phyloP scores from a whole-genome alignment of 1,284 basidiomycete genomes.

The Ustilago sp. region DNA sequence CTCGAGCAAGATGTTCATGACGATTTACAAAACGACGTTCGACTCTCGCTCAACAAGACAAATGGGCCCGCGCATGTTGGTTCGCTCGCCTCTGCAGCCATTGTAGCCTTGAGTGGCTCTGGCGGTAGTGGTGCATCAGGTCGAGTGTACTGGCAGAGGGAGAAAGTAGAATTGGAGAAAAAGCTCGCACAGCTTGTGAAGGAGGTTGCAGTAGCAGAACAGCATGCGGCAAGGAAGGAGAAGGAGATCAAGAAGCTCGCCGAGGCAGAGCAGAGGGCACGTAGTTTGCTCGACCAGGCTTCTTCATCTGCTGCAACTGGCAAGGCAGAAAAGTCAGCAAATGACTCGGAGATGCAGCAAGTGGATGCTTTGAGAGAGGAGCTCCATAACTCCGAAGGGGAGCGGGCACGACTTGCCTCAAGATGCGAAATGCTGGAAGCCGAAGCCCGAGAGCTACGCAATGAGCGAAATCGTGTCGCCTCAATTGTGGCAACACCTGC shows the following conservation, averaged over 20 bases:
- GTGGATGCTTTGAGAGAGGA: constrained; percentile 13
- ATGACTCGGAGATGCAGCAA: constrained; percentile 8
- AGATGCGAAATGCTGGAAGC: constrained; percentile 31
- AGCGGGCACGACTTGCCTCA: constrained; percentile 17
- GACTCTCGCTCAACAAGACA: constrained; percentile 45
- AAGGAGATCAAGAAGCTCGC: constrained; percentile 35
- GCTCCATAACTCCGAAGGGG: constrained; percentile 17
- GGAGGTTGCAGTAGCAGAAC: constrained; percentile 31
- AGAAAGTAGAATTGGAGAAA: constrained; percentile 45
- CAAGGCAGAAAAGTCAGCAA: neutral
- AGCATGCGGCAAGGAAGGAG: constrained; percentile 29
- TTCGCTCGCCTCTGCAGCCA: constrained; percentile 27
- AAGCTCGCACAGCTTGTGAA: constrained; percentile 37
- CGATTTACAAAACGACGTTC: constrained; percentile 34
- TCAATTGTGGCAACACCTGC: neutral
- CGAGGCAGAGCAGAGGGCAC: constrained; percentile 28
- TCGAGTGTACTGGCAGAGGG: constrained; percentile 42
- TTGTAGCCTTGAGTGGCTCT: constrained; percentile 24
- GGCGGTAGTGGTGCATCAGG: constrained; percentile 16
- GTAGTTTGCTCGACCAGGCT: constrained; percentile 34
- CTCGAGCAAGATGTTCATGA: constrained; percentile 33
- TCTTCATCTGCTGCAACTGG: neutral
- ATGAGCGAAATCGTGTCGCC: constrained; percentile 24
- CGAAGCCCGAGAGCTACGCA: constrained; percentile 31
- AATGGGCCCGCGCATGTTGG: constrained; percentile 33